These are phyloP conservation scores for Spergularia azorica DNA, from an alignment of 179 eudicot species.

Conservation along the genomic window DNA sequence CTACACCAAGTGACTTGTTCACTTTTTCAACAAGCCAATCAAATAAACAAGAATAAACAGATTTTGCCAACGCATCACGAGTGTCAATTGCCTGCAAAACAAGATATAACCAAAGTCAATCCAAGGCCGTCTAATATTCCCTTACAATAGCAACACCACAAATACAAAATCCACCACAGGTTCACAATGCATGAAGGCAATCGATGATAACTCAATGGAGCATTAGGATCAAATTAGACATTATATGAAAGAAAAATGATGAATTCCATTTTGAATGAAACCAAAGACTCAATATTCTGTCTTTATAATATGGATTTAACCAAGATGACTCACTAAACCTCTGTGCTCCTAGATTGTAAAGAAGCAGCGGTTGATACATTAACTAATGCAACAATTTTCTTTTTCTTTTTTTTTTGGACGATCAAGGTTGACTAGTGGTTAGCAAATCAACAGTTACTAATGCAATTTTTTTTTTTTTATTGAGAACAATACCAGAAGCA, in stretches of 20 bases:
- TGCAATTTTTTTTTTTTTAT: too few species aligned
- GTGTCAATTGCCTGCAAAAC: conserved; percentile 79
- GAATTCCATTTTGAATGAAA: not conserved
- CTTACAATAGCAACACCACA: not conserved
- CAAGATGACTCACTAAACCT: too few species aligned
- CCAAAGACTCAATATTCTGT: too few species aligned
- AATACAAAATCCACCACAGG: not conserved
- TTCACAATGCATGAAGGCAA: conserved; percentile 4
- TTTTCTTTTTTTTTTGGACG: too few species aligned
- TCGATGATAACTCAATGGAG: not conserved
- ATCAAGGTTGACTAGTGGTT: too few species aligned
- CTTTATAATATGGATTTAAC: too few species aligned
- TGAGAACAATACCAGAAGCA: too few species aligned
- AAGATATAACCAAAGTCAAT: conserved; percentile 16
- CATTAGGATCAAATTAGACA: not conserved
- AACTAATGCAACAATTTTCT: too few species aligned
- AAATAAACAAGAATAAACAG: conserved; percentile 88
- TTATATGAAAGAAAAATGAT: not conserved
- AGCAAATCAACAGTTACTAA: too few species aligned
- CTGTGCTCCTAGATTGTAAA: too few species aligned
- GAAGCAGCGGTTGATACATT: too few species aligned
- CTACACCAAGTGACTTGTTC: conserved; percentile 84
- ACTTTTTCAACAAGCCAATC: conserved; percentile 98
- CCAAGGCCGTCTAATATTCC: conserved; percentile 9
- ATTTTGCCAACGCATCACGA: conserved; percentile 96